A percentile compares a stretch with the other conserved stretches of the same genome.
Conservation (phyloP, 108 stramenopile species). For the Aurantiochytrium sp. region DNA sequence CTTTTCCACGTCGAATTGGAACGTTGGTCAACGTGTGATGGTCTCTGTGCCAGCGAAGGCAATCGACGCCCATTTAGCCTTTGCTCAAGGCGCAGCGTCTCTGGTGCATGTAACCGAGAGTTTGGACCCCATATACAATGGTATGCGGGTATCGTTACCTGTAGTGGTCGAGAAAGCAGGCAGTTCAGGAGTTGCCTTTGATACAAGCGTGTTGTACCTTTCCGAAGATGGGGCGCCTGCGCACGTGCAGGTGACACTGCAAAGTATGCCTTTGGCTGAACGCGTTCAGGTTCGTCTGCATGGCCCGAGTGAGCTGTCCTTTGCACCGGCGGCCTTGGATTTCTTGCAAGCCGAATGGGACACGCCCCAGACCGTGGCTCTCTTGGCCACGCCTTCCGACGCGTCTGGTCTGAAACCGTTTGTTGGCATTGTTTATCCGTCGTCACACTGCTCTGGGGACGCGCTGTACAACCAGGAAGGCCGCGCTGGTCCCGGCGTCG, state of each 20-base stretch:
- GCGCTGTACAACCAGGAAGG: neutral
- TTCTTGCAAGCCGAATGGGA: neutral
- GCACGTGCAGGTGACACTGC: neutral
- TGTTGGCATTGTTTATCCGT: neutral
- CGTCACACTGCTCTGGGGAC: neutral
- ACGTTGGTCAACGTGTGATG: neutral
- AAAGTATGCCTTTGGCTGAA: neutral
- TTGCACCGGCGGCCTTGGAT: neutral
- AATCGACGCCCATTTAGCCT: neutral
- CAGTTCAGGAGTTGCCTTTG: neutral
- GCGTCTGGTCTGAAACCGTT: neutral
- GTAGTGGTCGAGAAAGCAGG: neutral
- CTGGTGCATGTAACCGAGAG: neutral
- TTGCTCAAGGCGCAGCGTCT: neutral
- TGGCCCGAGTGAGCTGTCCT: neutral
- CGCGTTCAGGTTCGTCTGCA: neutral
- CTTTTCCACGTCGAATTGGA: neutral
- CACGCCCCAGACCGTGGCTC: neutral
- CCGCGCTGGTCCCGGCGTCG: neutral
- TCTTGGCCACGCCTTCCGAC: neutral
- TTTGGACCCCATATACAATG: neutral
- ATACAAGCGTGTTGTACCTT: neutral
- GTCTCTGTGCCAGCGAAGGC: neutral
- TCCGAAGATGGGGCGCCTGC: neutral
- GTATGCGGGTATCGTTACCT: neutral